phyloP scores from a whole-genome alignment of 1,284 basidiomycete species.

The Ceratobasidium sp. region DNA sequence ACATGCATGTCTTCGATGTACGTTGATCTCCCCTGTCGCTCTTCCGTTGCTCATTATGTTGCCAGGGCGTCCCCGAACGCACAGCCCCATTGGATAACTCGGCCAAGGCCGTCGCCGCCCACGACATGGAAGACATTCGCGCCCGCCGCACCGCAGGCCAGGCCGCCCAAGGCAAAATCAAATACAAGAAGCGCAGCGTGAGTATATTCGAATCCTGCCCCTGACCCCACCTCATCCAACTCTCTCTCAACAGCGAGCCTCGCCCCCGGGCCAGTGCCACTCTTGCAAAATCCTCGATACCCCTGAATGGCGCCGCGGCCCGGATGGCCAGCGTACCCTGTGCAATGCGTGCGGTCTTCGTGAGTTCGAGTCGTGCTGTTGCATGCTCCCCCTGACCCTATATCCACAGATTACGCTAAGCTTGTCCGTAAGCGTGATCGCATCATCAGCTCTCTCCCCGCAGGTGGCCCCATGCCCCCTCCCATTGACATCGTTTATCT shows the following conservation, averaged over 20 bases:
- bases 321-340: conserved; percentile 49
- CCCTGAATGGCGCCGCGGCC: conserved; percentile 50
- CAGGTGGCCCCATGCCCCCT: conserved; percentile 16
- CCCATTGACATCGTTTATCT: conserved; percentile 35
- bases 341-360: conserved; percentile 51
- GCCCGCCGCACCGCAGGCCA: conserved; percentile 7
- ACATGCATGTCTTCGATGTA: conserved; percentile 44
- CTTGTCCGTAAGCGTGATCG: conserved; percentile 47
- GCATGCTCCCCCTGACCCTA: conserved; percentile 2
- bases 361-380: conserved; percentile 20
- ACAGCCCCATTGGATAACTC: background rate
- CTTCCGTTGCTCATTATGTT: background rate
- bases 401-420: conserved; percentile 49
- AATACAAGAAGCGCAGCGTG: conserved; percentile 49
- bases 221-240: conserved; percentile 5
- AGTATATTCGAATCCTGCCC: conserved; percentile 14
- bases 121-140: conserved; percentile 43
- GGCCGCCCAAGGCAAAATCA: conserved; percentile 27
- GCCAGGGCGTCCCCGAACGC: conserved; percentile 30
- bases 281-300: conserved; percentile 48
- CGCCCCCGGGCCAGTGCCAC: conserved; percentile 47
- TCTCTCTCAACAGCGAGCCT: conserved; percentile 29
- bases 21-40: background rate
- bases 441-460: conserved; percentile 22
- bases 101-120: conserved; percentile 17